These are phyloP conservation scores for Rhynchospora pubera DNA, from an alignment of 176 grass and related monocot genomes.

Conservation along the genomic window DNA sequence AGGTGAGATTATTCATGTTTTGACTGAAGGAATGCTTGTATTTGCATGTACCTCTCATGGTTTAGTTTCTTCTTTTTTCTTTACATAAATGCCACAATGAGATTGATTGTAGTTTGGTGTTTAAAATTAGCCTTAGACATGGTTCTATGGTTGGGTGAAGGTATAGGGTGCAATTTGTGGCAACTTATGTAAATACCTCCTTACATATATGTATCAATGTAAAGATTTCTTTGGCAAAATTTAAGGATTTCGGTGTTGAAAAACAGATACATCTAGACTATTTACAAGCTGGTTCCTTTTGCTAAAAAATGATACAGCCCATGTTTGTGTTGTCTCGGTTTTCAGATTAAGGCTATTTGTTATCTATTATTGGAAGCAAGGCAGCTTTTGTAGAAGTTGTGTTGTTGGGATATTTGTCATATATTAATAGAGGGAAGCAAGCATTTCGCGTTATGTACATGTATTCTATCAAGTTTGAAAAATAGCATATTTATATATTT, in stretches of 20 bases:
- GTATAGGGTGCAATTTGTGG: slow-evolving; percentile 13
- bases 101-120: slow-evolving; percentile 2
- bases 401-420: not conserved
- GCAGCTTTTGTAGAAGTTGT: not conserved
- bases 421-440: not conserved
- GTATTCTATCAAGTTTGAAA: not conserved
- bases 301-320: not conserved
- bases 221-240: slow-evolving; percentile 4
- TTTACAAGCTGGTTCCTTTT: not conserved
- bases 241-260: slow-evolving; percentile 10
- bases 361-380: not conserved
- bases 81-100: not conserved
- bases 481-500: not conserved
- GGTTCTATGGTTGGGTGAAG: not conserved
- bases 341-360: not conserved
- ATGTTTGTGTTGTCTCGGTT: not conserved
- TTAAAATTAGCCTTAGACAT: not conserved
- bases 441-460: not conserved
- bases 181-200: slow-evolving; percentile 20
- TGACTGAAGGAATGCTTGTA: slow-evolving; percentile 1
- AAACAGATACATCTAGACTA: not conserved
- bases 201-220: slow-evolving; percentile 5
- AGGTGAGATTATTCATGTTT: slow-evolving; percentile 10
- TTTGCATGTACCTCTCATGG: slow-evolving; percentile 2
- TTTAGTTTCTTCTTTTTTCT: not conserved